These are phyloP conservation scores for Lathyrus sativus DNA, from an alignment of 306 rosid species.

Conservation along the genomic window DNA sequence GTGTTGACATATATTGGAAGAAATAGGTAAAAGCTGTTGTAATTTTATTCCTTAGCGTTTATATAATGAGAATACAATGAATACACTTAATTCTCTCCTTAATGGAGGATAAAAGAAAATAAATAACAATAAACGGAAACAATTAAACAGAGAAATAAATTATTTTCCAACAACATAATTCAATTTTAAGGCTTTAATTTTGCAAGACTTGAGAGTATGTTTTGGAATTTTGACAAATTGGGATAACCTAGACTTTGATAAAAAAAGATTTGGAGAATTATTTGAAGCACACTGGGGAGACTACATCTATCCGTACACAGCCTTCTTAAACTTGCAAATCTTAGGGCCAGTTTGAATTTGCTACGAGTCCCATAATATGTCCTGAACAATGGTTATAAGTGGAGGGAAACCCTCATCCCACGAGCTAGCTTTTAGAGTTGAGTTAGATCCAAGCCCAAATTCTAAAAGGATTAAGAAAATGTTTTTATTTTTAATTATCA, in stretches of 20 bases:
- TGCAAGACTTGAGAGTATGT: neutral
- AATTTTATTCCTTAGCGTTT: too few species aligned
- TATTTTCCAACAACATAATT: too few species aligned
- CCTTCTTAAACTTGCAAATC: neutral
- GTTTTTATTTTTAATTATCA: neutral
- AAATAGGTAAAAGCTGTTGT: too few species aligned
- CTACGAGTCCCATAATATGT: neutral
- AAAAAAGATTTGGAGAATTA: neutral
- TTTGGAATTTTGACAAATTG: conserved; percentile 4
- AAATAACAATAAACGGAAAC: too few species aligned
- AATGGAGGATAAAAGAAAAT: too few species aligned
- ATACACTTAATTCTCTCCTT: too few species aligned
- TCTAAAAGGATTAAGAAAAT: conserved; percentile 5
- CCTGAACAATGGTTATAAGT: neutral
- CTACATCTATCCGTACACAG: neutral
- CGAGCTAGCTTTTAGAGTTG: neutral
- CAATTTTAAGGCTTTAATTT: conserved; percentile 10
- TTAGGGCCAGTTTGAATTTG: neutral
- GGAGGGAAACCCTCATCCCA: neutral
- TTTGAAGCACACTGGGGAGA: neutral
- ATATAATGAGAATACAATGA: too few species aligned
- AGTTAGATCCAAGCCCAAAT: neutral
- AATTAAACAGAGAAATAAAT: too few species aligned
- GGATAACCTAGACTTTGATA: conserved; percentile 15
- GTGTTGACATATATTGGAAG: too few species aligned